Evolutionary conservation across 148 eudicot genomes (phyloP), one percentile per base, ranked within the genome.

Genomic region (Vaccinium vitisidaea): DNA sequence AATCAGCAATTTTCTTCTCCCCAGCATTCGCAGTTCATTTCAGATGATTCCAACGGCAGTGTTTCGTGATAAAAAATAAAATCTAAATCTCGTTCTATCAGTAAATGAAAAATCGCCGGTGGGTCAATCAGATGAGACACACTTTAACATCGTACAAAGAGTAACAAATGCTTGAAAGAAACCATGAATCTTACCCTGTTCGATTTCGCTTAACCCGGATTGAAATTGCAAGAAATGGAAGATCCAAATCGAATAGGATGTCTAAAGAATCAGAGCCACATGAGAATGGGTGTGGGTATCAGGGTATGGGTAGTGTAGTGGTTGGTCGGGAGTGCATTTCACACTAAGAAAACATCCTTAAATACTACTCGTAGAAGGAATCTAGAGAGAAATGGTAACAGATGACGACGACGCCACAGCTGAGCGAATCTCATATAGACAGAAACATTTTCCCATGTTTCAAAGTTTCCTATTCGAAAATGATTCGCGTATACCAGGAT

Each of bases 311-410:
- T 11, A 6, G 71, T 65, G 74, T 25, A 43, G 73, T 70, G 84
- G 84, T 82, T 82, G 84, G 84, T 50, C 55, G 61, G 77, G 48
- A 49, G 59, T 67, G 77, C 25, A 69, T 69, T n/a, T 43, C 73
- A 80, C 25, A 19, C 27, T 11, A 32, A 19, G 4, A 8, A 13
- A 53, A 53, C 56, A 19, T 48, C 56, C 3, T 6, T n/a, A 56
- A 7, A 65, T n/a, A 25, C 13, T 49, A 63, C 70, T 63, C 13
- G 8, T 5, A 9, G 6, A 12, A 4, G 18, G 74, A 69, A 25
- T 23, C 15, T 65, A 23, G 71, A 67, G 73, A 67, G 65, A 70
- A 13, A 52, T 54, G 6, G 49, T 32, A 32, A 32, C 27, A 43
- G 9, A 5, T 18, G 46, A 82, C 27, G 65, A 50, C 49, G 84